Evolutionary conservation across 805 yeast genomes (phyloP).

Genomic region (Wickerhamiella azymoides): DNA sequence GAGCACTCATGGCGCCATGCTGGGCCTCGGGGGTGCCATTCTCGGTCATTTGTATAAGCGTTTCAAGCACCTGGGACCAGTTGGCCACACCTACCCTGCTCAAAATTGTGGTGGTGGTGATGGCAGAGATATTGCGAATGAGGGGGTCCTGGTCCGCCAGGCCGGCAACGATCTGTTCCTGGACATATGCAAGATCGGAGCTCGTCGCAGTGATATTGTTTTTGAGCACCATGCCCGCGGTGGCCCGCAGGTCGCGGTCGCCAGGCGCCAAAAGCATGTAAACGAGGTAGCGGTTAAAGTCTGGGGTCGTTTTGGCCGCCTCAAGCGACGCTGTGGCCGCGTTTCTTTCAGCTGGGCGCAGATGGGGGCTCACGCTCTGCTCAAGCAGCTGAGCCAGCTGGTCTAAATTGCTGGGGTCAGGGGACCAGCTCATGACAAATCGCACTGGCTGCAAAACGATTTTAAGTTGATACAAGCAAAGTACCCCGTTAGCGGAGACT

Average conservation of each 20-base stretch:
- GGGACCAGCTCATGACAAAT: conserved; percentile 38
- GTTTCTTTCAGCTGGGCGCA: conserved; percentile 33
- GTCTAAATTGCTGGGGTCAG: conserved; percentile 45
- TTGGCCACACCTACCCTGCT: conserved; percentile 48
- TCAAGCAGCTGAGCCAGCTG: conserved; percentile 54
- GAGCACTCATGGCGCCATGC: conserved; percentile 70
- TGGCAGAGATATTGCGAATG: conserved; percentile 80
- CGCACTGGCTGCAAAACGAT: background rate
- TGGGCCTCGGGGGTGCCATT: conserved; percentile 34
- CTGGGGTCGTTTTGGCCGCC: conserved; percentile 56
- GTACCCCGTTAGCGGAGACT: no score
- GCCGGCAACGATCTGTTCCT: conserved; percentile 32
- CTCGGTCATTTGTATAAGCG: conserved; percentile 47
- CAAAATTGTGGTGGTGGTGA: conserved; percentile 72
- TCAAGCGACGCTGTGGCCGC: conserved; percentile 62
- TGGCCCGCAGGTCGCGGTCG: conserved; percentile 50
- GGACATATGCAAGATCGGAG: conserved; percentile 28
- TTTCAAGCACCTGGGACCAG: conserved; percentile 68
- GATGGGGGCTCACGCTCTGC: conserved; percentile 53
- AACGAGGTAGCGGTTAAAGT: conserved; percentile 67
- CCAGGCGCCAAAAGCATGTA: conserved; percentile 47
- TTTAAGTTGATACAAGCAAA: background rate
- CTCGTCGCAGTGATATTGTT: conserved; percentile 41
- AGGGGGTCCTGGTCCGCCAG: conserved; percentile 41
- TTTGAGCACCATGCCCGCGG: conserved; percentile 78